A percentile compares a stretch with the other conserved stretches of the same genome.
Conservation (phyloP, 345 rosid species). For the Gossypium rotundifolium region DNA sequence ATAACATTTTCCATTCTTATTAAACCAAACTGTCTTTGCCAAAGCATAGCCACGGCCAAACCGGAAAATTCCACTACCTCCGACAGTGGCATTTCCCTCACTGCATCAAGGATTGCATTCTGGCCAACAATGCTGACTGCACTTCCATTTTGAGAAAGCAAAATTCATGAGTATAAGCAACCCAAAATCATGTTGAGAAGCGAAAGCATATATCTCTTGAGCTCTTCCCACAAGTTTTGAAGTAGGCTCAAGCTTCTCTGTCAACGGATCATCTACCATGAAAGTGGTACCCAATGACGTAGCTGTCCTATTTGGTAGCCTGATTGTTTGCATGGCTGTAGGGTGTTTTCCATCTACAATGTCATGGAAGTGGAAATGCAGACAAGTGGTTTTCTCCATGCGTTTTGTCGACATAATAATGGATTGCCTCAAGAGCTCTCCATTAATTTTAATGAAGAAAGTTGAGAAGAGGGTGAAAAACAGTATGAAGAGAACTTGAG, state of each 20-base stretch:
- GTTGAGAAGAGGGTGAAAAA: constrained; percentile 7
- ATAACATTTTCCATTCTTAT: constrained; percentile 9
- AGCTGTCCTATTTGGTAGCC: constrained; percentile 4
- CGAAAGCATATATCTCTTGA: constrained; percentile 22
- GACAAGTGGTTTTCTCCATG: constrained; percentile 12
- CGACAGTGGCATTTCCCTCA: constrained; percentile 30
- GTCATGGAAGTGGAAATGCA: constrained; percentile 31
- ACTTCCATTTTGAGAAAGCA: constrained; percentile 20
- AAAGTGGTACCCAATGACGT: constrained; percentile 11
- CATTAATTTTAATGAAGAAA: neutral
- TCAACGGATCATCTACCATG: constrained; percentile 24
- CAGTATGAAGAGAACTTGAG: neutral
- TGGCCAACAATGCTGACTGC: constrained; percentile 17
- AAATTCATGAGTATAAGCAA: constrained; percentile 26
- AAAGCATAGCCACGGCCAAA: constrained; percentile 25
- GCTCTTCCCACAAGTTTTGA: constrained; percentile 27
- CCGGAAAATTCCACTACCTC: constrained; percentile 31
- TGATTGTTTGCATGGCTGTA: constrained; percentile 12
- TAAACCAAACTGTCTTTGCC: constrained; percentile 15
- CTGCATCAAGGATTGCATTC: neutral
- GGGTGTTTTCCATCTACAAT: constrained; percentile 17
- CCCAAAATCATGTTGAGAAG: constrained; percentile 15
- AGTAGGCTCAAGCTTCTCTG: constrained; percentile 14
- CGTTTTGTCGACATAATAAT: constrained; percentile 11
- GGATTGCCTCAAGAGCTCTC: neutral